Evolutionary conservation across 2,329 filamentous ascomycete species (phyloP).

Genomic region (Stachybotrys elegans): DNA sequence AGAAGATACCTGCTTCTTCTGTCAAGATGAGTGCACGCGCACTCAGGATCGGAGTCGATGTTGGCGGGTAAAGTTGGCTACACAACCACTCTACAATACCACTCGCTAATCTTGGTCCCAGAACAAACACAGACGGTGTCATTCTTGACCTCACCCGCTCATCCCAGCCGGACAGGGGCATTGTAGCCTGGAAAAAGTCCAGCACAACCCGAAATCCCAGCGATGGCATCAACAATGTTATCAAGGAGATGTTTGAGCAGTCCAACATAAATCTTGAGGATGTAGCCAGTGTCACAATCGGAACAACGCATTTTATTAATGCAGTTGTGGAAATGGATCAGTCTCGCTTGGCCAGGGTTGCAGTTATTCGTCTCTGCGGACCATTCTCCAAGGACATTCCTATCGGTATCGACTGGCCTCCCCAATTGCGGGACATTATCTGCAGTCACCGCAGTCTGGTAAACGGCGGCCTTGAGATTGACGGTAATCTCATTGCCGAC

Average conservation of each 20-base stretch:
- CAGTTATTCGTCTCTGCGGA: conserved; percentile 49
- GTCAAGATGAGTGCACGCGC: conserved; percentile 11
- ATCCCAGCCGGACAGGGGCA: conserved; percentile 31
- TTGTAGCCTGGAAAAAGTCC: conserved; percentile 45
- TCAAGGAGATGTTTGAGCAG: conserved; percentile 35
- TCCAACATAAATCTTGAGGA: conserved; percentile 25
- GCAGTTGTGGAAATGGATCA: conserved; percentile 50
- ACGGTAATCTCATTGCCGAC: conserved; percentile 40
- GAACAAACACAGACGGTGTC: conserved; percentile 50
- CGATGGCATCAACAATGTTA: conserved; percentile 38
- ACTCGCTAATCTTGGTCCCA: too few species aligned
- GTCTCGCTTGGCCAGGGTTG: conserved; percentile 42
- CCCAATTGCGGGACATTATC: conserved; percentile 41
- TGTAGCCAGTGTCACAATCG: conserved; percentile 46
- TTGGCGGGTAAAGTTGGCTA: conserved; percentile 21
- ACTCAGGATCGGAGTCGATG: conserved; percentile 32
- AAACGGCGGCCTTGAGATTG: conserved; percentile 47
- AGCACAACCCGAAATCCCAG: conserved; percentile 44
- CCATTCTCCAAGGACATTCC: conserved; percentile 47
- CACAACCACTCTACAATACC: too few species aligned
- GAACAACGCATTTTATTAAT: conserved; percentile 55
- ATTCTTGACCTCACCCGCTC: conserved; percentile 37
- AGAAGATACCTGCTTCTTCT: too few species aligned
- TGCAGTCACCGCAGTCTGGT: conserved; percentile 39
- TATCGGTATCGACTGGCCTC: conserved; percentile 49